Evolutionary conservation across 108 stramenopile genomes (phyloP).

Genomic region (Epithemia pelagica): DNA sequence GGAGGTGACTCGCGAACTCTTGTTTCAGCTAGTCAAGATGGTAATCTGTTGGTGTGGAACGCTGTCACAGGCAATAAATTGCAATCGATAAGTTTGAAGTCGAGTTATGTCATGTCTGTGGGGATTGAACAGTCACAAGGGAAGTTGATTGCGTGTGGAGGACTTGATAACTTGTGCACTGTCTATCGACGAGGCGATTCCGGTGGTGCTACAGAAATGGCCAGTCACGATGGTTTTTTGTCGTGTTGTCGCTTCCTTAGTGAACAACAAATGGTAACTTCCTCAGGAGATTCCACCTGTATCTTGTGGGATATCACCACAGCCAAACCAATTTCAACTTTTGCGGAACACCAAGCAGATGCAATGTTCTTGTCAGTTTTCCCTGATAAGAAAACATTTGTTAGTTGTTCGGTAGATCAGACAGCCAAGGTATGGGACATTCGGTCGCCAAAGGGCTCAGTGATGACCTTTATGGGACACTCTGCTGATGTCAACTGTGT

Average conservation of each 20-base stretch:
- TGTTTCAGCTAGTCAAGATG: slow-evolving; percentile 95
- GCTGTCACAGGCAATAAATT: slow-evolving; percentile 87
- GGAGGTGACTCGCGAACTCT: slow-evolving; percentile 74
- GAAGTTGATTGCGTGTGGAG: slow-evolving; percentile 94
- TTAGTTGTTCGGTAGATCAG: slow-evolving; percentile 91
- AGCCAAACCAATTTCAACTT: slow-evolving; percentile 66
- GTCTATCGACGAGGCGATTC: slow-evolving; percentile 69
- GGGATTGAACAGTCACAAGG: slow-evolving; percentile 93
- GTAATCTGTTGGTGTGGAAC: slow-evolving; percentile 98
- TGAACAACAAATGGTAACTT: slow-evolving; percentile 81
- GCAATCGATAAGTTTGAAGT: slow-evolving; percentile 85
- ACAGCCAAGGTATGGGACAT: slow-evolving; percentile 98
- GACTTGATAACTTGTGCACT: slow-evolving; percentile 98
- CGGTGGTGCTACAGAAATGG: slow-evolving; percentile 73
- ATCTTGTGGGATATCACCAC: slow-evolving; percentile 93
- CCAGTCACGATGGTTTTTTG: slow-evolving; percentile 97
- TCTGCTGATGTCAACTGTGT: slow-evolving; percentile 96
- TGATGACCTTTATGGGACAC: slow-evolving; percentile 92
- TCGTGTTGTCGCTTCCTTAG: slow-evolving; percentile 95
- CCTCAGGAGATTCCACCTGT: slow-evolving; percentile 94
- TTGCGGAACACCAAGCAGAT: slow-evolving; percentile 93
- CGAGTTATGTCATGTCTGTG: slow-evolving; percentile 98
- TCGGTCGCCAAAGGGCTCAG: slow-evolving; percentile 36
- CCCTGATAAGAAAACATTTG: slow-evolving; percentile 86
- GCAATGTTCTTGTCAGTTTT: slow-evolving; percentile 86